Evolutionary conservation across 2,329 filamentous ascomycete species (phyloP), one percentile per base, ranked within the genome.

Genomic region (Fusarium tuaranense): DNA sequence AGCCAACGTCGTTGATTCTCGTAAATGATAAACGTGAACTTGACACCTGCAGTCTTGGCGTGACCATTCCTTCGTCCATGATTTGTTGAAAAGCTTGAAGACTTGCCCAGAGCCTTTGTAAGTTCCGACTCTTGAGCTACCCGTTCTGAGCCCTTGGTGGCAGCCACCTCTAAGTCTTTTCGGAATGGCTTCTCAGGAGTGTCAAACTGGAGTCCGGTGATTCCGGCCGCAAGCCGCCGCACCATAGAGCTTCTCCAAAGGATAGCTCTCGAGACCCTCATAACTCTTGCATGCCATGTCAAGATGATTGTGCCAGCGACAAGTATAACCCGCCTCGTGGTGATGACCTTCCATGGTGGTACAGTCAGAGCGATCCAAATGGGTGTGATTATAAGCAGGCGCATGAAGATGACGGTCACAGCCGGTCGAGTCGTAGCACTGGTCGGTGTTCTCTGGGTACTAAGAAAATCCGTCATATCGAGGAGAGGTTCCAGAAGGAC

Each of bases 1-100:
- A 99, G 86, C 97, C 97, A 99, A 63, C 97, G 91, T 48, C 97
- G 90, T 83, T 99, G 97, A 78, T 99, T 99, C 82, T 99, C 97
- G 79, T 95, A 98, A 3, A 99, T 88, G 58, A 97, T 95, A 73
- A 99, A 99, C 0, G 97, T 99, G 80, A 99, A 99, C 53, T 95
- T 94, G 16, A 99, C 94, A 1, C 95, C 95, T 0, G 95, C 90
- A 6, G 93, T 92, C 70, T 87, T 88, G n/a, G 83, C 82, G 25
- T 84, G 83, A 41, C 86, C 81, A 9, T 79, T 76, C 48, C 76
- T 74, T 46, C 76, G 72, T 51, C 69, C 63, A 53, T 78, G 76
- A n/a, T 74, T 80, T n/a, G 76, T 74, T 25, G 78, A 75, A 22
- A 80, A 79, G 44, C 78, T 78, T 4, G 77, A 70, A 6, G 77